Evolutionary conservation across 2,329 filamentous ascomycete species (phyloP), one percentile per base, ranked within the genome.

Genomic region (Aspergillus ochraceus): DNA sequence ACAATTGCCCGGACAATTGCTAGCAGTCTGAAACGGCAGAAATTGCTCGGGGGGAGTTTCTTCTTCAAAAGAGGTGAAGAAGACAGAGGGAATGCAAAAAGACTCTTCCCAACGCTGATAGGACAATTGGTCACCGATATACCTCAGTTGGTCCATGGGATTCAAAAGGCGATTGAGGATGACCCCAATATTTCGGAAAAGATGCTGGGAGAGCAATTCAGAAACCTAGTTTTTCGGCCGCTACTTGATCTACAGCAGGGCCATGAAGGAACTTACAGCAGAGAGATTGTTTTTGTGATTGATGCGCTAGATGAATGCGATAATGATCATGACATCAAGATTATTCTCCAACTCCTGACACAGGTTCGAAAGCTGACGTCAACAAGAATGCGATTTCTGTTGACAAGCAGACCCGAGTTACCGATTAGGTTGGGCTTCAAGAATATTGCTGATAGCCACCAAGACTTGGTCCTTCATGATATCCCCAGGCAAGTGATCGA

Each of bases 1-100:
- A 63, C 63, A 10, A 72, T 77, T 47, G 66, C 74, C 14, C 66
- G 71, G 14, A 75, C 72, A 11, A 57, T 76, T 11, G 68, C 73
- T 22, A 49, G 62, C 22, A 29, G 9, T 12, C 55, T 70, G n/a
- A 50, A 55, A 9, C 57, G 65, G 8, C 59, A 64, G 9, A 47
- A 59, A 6, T 24, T 62, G 11, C 71, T 78, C 49, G 71, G 68
- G 20, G 74, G 73, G 2, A 78, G 72, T 59, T 81, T 82, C 64
- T 80, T 81, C 67, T 83, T 82, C 67, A 79, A 78, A 57, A 74
- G 70, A 58, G 77, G 75, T 2, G 77, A 78, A 49, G 65, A 65
- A 4, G 76, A 81, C 60, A 72, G 76, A 20, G 70, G 73, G 5
- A 70, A 67, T 36, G 68, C 72, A 2, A 60, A 64, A 6, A 70